Conservation (phyloP, 345 rosid genomes). For the Triadica sebifera region DNA sequence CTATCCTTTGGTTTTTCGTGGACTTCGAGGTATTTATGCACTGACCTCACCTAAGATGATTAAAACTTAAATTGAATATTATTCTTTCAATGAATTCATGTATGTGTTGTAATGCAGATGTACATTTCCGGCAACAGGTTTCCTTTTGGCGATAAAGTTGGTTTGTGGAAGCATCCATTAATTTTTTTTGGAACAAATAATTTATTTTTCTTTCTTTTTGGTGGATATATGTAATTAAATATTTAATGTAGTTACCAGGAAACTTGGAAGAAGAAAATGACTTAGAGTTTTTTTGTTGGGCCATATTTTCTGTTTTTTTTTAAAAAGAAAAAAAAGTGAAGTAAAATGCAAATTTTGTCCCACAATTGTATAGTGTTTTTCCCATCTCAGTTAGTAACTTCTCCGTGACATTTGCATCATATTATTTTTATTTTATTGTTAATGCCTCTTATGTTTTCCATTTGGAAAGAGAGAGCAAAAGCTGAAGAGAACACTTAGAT, state of each 20-base stretch:
- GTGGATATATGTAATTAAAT: conserved; percentile 10
- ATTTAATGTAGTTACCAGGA: background rate
- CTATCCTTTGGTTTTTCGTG: conserved; percentile 1
- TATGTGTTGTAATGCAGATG: conserved; percentile 34
- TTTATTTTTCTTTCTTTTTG: background rate
- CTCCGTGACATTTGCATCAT: too few relatives aligned
- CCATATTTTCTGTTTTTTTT: too few relatives aligned
- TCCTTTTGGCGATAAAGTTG: conserved; percentile 12
- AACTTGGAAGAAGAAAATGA: background rate
- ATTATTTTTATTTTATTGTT: too few relatives aligned
- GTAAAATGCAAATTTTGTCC: background rate
- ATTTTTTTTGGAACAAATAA: background rate
- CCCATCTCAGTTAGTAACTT: too few relatives aligned
- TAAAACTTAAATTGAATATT: background rate
- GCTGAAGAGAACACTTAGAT: too few relatives aligned
- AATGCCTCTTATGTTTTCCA: too few relatives aligned
- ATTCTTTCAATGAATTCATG: background rate
- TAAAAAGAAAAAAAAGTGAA: background rate
- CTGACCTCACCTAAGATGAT: background rate
- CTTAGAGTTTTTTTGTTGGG: conserved; percentile 1
- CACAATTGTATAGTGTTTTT: too few relatives aligned
- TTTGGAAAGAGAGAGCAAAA: too few relatives aligned
- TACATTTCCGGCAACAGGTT: conserved; percentile 38
- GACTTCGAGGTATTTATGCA: conserved; percentile 34
- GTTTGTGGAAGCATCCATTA: background rate